Percentiles rank a stretch among this genome's conserved stretches.
Conservation (phyloP, 495 filamentous ascomycete genomes). For the Acidomyces sp. region DNA sequence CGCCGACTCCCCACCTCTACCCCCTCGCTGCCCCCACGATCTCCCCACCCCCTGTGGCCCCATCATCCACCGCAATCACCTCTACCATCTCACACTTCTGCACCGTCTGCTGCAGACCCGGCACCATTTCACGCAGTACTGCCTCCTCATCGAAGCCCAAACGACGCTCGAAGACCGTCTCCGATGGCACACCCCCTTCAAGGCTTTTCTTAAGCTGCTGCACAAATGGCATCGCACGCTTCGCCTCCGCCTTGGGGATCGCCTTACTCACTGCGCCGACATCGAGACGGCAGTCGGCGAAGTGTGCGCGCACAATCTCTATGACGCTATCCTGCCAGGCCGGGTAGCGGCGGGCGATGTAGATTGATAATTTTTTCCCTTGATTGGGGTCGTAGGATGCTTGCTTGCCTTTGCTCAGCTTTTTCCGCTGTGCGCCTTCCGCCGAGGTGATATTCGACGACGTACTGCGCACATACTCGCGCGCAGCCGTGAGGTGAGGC, state of each 20-base stretch:
- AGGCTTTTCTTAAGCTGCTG: slow-evolving; percentile 74
- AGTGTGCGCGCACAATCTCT: slow-evolving; percentile 58
- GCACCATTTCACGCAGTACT: slow-evolving; percentile 35
- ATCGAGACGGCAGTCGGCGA: slow-evolving; percentile 45
- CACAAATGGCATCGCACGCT: slow-evolving; percentile 96
- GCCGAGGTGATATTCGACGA: slow-evolving; percentile 71
- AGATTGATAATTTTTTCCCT: slow-evolving; percentile 85
- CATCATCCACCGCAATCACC: slow-evolving; percentile 31
- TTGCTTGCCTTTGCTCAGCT: slow-evolving; percentile 79
- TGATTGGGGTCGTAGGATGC: slow-evolving; percentile 72
- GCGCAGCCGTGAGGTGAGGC: slow-evolving; percentile 54
- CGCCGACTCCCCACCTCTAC: slow-evolving; percentile 18
- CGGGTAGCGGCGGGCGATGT: slow-evolving; percentile 62
- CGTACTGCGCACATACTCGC: slow-evolving; percentile 66
- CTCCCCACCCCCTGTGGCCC: slow-evolving; percentile 23
- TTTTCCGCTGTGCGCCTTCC: slow-evolving; percentile 66
- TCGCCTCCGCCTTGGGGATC: slow-evolving; percentile 63
- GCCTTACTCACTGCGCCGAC: slow-evolving; percentile 58
- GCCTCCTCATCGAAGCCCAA: slow-evolving; percentile 74
- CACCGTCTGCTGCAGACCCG: slow-evolving; percentile 29
- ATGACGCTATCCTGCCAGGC: slow-evolving; percentile 88
- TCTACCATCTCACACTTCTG: slow-evolving; percentile 28
- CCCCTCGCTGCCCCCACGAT: slow-evolving; percentile 18
- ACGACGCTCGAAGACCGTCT: slow-evolving; percentile 62
- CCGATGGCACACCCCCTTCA: slow-evolving; percentile 35